Percentiles rank a stretch among this genome's conserved stretches.
phyloP scores from a whole-genome alignment of 2,329 filamentous ascomycete species.

The Teratosphaeriaceae sp. region DNA sequence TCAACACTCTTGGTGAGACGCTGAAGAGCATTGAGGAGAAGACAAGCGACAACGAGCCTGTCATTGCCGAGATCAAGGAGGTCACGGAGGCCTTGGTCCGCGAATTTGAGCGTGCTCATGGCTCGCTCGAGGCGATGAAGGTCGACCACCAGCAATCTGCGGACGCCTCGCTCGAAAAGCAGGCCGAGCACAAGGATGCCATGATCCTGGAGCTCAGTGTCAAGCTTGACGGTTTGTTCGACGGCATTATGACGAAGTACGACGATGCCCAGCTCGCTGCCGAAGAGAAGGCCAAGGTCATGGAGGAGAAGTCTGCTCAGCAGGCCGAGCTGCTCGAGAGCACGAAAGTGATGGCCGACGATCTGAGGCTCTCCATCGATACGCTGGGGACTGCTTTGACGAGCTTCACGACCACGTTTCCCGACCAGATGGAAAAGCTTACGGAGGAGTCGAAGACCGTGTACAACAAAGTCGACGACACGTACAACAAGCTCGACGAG shows the following conservation, averaged over 20 bases:
- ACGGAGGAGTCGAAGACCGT: slow-evolving; percentile 82
- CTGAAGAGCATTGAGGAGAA: slow-evolving; percentile 65
- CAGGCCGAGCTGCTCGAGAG: slow-evolving; percentile 66
- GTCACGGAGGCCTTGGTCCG: slow-evolving; percentile 67
- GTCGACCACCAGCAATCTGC: slow-evolving; percentile 64
- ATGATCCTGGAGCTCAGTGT: slow-evolving; percentile 48
- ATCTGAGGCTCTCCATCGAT: slow-evolving; percentile 79
- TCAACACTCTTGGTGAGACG: slow-evolving; percentile 52
- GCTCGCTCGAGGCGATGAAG: slow-evolving; percentile 71
- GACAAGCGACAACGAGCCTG: slow-evolving; percentile 43
- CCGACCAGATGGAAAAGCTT: slow-evolving; percentile 68
- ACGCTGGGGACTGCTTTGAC: slow-evolving; percentile 63
- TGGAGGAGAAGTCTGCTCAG: slow-evolving; percentile 65
- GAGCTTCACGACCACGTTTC: slow-evolving; percentile 45
- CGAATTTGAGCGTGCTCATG: slow-evolving; percentile 82
- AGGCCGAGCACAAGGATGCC: slow-evolving; percentile 51
- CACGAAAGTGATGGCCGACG: slow-evolving; percentile 76
- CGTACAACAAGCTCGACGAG: slow-evolving; percentile 69
- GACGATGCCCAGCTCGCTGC: slow-evolving; percentile 72
- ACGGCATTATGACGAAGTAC: slow-evolving; percentile 76
- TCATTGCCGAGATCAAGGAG: slow-evolving; percentile 47
- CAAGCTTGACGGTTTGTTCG: slow-evolving; percentile 70
- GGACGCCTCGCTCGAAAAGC: slow-evolving; percentile 50
- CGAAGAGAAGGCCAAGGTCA: slow-evolving; percentile 65
- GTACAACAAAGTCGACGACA: slow-evolving; percentile 73